Conservation (phyloP, 1,139 yeast genomes). For the Lodderomyces beijingensis region DNA sequence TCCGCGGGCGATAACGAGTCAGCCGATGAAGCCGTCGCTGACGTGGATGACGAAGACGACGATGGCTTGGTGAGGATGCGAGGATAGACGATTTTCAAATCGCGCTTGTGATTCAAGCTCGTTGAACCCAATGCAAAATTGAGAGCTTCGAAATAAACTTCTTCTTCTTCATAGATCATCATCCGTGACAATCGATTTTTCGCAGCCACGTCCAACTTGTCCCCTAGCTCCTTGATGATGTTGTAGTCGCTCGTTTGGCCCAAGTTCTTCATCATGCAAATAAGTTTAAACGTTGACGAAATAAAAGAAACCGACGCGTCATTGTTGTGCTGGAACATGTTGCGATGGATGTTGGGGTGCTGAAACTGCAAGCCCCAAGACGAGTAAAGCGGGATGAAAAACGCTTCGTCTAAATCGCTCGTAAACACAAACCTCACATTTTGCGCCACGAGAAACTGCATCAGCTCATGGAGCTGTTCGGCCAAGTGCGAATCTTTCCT, state of each 20-base stretch:
- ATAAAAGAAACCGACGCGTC: constrained; percentile 19
- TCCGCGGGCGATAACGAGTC: not conserved
- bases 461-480: constrained; percentile 25
- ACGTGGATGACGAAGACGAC: not conserved
- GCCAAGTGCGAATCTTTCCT: constrained; percentile 32
- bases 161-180: constrained; percentile 18
- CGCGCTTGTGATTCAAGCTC: constrained; percentile 15
- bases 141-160: constrained; percentile 29
- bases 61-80: not conserved
- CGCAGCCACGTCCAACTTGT: constrained; percentile 10
- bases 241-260: constrained; percentile 32
- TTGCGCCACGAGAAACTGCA: constrained; percentile 27
- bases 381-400: constrained; percentile 41
- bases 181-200: constrained; percentile 15
- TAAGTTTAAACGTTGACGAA: constrained; percentile 30
- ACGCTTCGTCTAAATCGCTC: constrained; percentile 46
- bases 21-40: not conserved
- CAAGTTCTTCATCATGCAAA: constrained; percentile 33
- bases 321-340: constrained; percentile 16
- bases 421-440: constrained; percentile 49
- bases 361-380: constrained; percentile 38
- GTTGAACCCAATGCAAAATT: constrained; percentile 37
- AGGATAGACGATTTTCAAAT: not conserved
- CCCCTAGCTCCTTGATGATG: constrained; percentile 29
- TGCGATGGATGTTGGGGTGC: constrained; percentile 55